These are phyloP conservation scores for Fusarium luffae DNA, from an alignment of 2,329 filamentous ascomycete species.

Conservation along the genomic window DNA sequence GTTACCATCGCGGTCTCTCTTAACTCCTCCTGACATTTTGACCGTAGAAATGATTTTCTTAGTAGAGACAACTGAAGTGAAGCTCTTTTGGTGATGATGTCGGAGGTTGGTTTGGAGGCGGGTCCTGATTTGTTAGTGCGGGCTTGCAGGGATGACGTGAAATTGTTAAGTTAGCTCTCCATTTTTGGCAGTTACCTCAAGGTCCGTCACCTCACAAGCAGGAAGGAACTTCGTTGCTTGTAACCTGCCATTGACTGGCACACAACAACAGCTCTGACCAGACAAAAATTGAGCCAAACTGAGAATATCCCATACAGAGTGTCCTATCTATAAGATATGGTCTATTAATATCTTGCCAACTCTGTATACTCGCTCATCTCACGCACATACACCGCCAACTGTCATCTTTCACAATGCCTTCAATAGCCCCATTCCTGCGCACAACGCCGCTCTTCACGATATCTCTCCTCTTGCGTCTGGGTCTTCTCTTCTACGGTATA, in stretches of 20 bases:
- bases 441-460: conserved; percentile 64
- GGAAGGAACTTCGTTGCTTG: conserved; percentile 13
- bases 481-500: conserved; percentile 86
- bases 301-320: not conserved
- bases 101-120: conserved; percentile 35
- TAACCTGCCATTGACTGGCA: conserved; percentile 23
- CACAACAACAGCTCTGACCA: conserved; percentile 13
- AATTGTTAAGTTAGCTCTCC: conserved; percentile 38
- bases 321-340: conserved; percentile 26
- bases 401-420: conserved; percentile 43
- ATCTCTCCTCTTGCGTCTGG: conserved; percentile 72
- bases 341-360: not conserved
- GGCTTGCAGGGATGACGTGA: conserved; percentile 40
- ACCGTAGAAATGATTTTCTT: not conserved
- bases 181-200: conserved; percentile 31
- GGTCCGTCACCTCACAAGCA: not conserved
- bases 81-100: conserved; percentile 32
- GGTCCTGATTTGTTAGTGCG: conserved; percentile 36
- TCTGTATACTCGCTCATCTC: conserved; percentile 5
- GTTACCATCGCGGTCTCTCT: conserved; percentile 58
- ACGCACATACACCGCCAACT: conserved; percentile 39
- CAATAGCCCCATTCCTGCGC: conserved; percentile 46
- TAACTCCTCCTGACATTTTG: conserved; percentile 30
- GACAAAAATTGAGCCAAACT: not conserved
- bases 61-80: not conserved